Percentiles rank a stretch among this genome's conserved stretches.
phyloP scores from a whole-genome alignment of 2,329 filamentous ascomycete species.

The Fusarium sulawesiense region DNA sequence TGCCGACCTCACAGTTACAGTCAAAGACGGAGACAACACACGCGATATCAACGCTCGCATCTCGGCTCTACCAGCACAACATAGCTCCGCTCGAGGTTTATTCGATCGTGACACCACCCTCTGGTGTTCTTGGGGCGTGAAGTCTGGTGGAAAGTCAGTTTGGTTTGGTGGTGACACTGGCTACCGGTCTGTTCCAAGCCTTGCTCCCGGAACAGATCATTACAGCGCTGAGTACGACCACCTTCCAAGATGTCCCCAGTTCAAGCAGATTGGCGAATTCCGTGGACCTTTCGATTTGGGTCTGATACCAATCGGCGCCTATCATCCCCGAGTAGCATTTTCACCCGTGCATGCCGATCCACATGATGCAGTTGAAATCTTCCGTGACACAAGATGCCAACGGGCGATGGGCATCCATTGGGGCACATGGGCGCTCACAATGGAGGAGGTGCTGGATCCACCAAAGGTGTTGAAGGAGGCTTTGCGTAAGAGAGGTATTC shows the following conservation, averaged over 20 bases:
- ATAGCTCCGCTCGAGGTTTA: constrained; percentile 75
- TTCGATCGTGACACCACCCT: constrained; percentile 81
- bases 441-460: constrained; percentile 87
- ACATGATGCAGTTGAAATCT: constrained; percentile 89
- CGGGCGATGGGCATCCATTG: constrained; percentile 89
- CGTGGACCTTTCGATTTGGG: constrained; percentile 91
- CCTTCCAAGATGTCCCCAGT: constrained; percentile 82
- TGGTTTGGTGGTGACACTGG: constrained; percentile 94
- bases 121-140: constrained; percentile 88
- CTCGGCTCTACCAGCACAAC: constrained; percentile 84
- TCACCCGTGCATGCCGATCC: constrained; percentile 88
- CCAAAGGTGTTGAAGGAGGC: constrained; percentile 78
- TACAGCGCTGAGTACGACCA: constrained; percentile 74
- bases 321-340: constrained; percentile 78
- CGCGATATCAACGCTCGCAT: constrained; percentile 74
- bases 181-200: constrained; percentile 79
- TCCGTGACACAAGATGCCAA: constrained; percentile 82
- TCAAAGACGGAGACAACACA: constrained; percentile 47
- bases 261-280: constrained; percentile 81
- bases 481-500: constrained; percentile 72
- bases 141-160: constrained; percentile 78
- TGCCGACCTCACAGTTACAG: constrained; percentile 72
- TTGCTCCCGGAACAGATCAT: constrained; percentile 73
- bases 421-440: constrained; percentile 89
- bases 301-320: constrained; percentile 92